Conservation (phyloP, 139 green algal genomes). For the Chlorella ohadii region DNA sequence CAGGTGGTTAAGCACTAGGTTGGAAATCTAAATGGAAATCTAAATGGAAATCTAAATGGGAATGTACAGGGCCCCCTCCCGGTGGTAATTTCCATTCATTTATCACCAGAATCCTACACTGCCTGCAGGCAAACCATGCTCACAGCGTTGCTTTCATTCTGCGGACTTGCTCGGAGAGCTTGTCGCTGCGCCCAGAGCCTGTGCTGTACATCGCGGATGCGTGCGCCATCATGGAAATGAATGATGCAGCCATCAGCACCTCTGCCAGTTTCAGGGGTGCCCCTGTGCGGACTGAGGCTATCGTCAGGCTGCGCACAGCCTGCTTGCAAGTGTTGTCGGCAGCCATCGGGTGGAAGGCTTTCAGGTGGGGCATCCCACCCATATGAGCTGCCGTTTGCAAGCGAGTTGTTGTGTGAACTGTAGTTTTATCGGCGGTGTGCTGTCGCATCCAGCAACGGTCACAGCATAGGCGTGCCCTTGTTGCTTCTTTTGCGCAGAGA, state of each 20-base stretch:
- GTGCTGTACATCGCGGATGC: conserved; percentile 60
- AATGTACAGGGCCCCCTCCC: no score
- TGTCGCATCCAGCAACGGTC: no score
- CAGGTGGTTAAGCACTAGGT: conserved; percentile 59
- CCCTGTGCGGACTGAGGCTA: conserved; percentile 39
- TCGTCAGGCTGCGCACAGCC: conserved; percentile 69
- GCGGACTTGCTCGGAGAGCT: conserved; percentile 23
- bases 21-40: no score
- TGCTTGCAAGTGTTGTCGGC: conserved; percentile 87
- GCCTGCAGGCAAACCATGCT: conserved; percentile 44
- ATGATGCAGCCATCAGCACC: conserved; percentile 46
- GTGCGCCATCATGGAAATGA: conserved; percentile 60
- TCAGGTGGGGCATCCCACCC: conserved; percentile 49
- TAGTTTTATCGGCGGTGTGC: background rate
- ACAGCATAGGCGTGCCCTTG: no score
- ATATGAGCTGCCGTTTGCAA: background rate
- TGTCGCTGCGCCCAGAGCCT: conserved; percentile 35
- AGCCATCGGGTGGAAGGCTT: conserved; percentile 72
- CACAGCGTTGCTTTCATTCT: conserved; percentile 47
- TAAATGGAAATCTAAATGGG: no score
- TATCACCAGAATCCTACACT: no score
- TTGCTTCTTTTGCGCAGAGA: background rate
- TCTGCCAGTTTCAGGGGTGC: conserved; percentile 19
- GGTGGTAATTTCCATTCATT: no score
- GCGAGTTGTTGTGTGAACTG: no score